Evolutionary conservation across 768 basidiomycete species (phyloP).

Genomic region (Serendipita vermifera): DNA sequence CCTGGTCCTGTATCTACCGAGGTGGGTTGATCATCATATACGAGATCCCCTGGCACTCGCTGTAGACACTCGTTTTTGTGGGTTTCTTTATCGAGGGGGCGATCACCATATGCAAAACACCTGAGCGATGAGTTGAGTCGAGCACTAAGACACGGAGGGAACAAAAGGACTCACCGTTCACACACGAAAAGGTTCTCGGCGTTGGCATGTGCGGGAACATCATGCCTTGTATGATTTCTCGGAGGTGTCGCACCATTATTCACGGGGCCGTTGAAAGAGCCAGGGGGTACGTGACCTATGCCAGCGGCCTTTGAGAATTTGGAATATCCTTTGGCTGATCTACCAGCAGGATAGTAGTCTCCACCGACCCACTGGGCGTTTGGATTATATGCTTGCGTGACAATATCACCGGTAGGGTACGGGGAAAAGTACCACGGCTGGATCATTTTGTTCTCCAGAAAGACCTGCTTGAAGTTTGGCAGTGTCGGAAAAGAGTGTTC

Average conservation of each 20-base stretch:
- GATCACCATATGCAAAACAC: too few species aligned
- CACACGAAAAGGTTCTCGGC: constrained; percentile 55
- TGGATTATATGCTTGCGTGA: constrained; percentile 15
- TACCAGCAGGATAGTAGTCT: neutral
- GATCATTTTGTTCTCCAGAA: constrained; percentile 76
- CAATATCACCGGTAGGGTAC: constrained; percentile 9
- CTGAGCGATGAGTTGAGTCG: too few species aligned
- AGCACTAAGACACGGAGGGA: too few species aligned
- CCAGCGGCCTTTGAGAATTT: constrained; percentile 20
- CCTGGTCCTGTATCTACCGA: too few species aligned
- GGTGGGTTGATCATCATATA: constrained; percentile 46
- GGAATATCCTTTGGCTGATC: constrained; percentile 7
- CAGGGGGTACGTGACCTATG: constrained; percentile 58
- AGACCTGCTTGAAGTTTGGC: constrained; percentile 72
- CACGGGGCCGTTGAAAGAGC: constrained; percentile 41
- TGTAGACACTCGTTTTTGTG: too few species aligned
- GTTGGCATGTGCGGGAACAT: neutral
- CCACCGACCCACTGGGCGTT: constrained; percentile 12
- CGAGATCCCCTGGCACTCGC: constrained; percentile 56
- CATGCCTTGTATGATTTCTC: constrained; percentile 17
- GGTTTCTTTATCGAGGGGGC: too few species aligned
- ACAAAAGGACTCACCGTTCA: constrained; percentile 32
- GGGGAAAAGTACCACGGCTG: constrained; percentile 60
- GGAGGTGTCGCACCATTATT: constrained; percentile 33
- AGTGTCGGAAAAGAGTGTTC: neutral